Evolutionary conservation across 805 yeast species (phyloP).

Genomic region (Yarrowia sp.): DNA sequence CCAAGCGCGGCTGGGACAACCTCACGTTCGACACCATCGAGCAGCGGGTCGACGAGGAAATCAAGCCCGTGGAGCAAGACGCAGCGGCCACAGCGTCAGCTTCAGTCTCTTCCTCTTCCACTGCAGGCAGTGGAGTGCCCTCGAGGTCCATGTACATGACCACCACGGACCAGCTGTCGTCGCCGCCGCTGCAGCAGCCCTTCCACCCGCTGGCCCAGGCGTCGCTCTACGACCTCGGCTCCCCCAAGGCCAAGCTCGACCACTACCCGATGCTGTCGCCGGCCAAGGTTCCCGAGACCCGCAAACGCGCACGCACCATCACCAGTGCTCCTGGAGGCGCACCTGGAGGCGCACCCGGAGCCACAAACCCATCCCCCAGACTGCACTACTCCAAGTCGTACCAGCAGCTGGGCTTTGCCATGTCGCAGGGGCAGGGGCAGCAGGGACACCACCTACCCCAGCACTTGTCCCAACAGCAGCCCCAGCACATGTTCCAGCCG

Average conservation of each 20-base stretch:
- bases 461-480: too few species aligned
- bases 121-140: slow-evolving; percentile 25
- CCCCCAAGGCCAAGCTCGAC: slow-evolving; percentile 21
- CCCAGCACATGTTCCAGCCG: slow-evolving; percentile 29
- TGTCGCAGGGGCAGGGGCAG: slow-evolving; percentile 2
- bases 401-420: slow-evolving; percentile 20
- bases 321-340: slow-evolving; percentile 1
- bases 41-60: slow-evolving; percentile 46
- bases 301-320: slow-evolving; percentile 35
- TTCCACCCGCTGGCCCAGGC: slow-evolving; percentile 21
- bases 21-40: slow-evolving; percentile 51
- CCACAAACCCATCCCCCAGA: background rate
- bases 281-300: slow-evolving; percentile 16
- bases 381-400: slow-evolving; percentile 34
- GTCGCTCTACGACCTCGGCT: slow-evolving; percentile 10
- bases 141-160: slow-evolving; percentile 22
- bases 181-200: slow-evolving; percentile 26
- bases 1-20: slow-evolving; percentile 53
- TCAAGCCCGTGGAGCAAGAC: background rate
- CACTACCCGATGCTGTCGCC: slow-evolving; percentile 32
- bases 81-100: too few species aligned
- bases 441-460: background rate
- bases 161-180: slow-evolving; percentile 17
- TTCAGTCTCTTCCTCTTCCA: slow-evolving; percentile 2
- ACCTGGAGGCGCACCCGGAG: background rate